Base-by-base conservation (phyloP, 2,329 filamentous ascomycete genomes). In the Fusarium sp. region DNA sequence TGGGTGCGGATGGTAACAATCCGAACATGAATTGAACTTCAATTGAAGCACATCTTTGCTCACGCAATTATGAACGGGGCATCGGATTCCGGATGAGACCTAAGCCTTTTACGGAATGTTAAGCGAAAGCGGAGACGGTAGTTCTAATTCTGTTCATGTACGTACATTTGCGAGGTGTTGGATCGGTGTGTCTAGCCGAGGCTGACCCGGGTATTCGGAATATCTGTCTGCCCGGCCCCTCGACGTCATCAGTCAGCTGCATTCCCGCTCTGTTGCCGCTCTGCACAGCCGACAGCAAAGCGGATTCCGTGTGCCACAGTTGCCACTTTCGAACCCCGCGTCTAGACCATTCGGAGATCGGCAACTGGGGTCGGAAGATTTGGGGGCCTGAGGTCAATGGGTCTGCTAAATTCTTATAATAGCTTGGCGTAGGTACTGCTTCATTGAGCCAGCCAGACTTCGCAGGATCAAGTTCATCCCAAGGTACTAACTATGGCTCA, bases 151-250 rank as follows among this genome's bases (percentile, higher is more conserved):
- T n/a, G 31, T 11, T 2, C 1, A 37, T 9, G 31, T 37, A 37
- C 34, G 34, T 37, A 37, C 16, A 2, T 11, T 3, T 3, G 16
- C 0, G 2, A 18, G 8, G 16, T 18, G 31, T 18, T 10, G 31
- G 31, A 34, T 18, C 16, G 9, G 14, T n/a, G 16, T 11, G 18
- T n/a, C 18, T n/a, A 37, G 0, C 34, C 34, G 34, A n/a, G 31
- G 30, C 3, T 7, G 12, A 31, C 30, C 30, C 14, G 31, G 31
- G 26, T 11, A 2, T 4, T 31, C 18, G 34, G 34, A 37, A 12
- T n/a, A 37, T 37, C 18, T 12, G 2, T 2, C 10, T 12, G 6
- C 1, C 34, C 34, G 34, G 4, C 0, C 1, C 1, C 3, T 8
- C 6, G 2, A 4, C 6, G 5, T n/a, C 3, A 37, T 37, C 18